Evolutionary conservation across 345 rosid species (phyloP), one percentile per base, ranked within the genome.

Genomic region (Citrus unshiu): DNA sequence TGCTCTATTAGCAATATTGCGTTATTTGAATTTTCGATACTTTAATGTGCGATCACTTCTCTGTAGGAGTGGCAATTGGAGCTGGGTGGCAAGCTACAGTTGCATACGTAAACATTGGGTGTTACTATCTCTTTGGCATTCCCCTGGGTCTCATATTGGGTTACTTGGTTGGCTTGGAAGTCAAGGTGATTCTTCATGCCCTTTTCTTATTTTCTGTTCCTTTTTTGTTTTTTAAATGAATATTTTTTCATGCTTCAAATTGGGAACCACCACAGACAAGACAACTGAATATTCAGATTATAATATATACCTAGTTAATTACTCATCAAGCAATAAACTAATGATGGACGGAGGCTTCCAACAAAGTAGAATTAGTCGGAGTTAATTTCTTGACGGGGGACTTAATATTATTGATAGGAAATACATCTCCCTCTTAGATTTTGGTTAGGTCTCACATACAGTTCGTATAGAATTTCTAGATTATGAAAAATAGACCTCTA

Each of bases 71-170:
- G 75, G 93, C 93, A 0, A 39, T 90, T 78, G 93, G 95, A 35
- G 91, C 92, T 7, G 93, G 95, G 75, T 91, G 98, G 98, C 98
- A 91, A 86, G 87, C 86, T 7, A 29, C 40, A 0, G 90, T 93
- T 0, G 94, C 94, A 0, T 90, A 87, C 66, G 91, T 89, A 80
- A 93, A 92, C 76, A 82, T 90, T 62, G 92, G 43, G 2, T 91
- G 96, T 78, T 92, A 92, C 79, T 89, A 93, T 61, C 12, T 87
- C 56, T 81, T 86, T 37, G 94, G 96, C 2, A 59, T 92, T 51
- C 96, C 94, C 25, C 34, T 86, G 29, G 93, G 95, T 59, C 88
- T 93, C 34, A 5, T 89, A 7, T 65, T 91, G 27, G 92, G 97
- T 25, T 89, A 84, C 85, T 87, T 85, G 73, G 56, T 90, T 74